Evolutionary conservation across 2,329 filamentous ascomycete species (phyloP), one percentile per base, ranked within the genome.

Genomic region (Hawksworthiomyces lignivorus): DNA sequence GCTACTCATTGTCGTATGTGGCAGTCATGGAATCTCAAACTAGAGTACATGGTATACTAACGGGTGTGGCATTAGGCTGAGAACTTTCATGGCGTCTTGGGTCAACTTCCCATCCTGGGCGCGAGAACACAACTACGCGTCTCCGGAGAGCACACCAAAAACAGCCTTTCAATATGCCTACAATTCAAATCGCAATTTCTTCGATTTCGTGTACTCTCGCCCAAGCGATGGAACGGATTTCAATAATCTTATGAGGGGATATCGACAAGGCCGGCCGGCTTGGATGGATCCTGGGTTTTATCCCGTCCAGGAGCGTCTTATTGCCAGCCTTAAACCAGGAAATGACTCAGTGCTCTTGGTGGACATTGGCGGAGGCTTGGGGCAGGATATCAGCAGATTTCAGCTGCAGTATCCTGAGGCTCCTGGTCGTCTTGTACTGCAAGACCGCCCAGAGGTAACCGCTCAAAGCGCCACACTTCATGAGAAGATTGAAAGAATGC

Each of bases 401-500:
- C 55, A 39, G 3, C 47, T 50, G 0, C 61, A 63, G 36, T 61
- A 62, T 45, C 61, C 65, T 0, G 38, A 59, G 1, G 51, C 56
- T 0, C 60, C 62, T 0, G 70, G 70, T 2, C 55, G 60, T 4
- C 51, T 74, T 3, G 52, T 75, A 1, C 54, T 75, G 0, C 69
- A 77, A 48, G 73, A 76, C 46, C 55, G 68, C 6, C 59, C 63
- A 0, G 52, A 57, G 3, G 64, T 73, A 6, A 59, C 66, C 18
- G 48, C 43, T 7, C 52, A 62, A 37, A 57, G 60, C 17, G 43
- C 14, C 4, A 46, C 55, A 3, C 49, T 64, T 0, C 54, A 59
- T 29, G 11, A 18, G 1, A 43, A 39, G 4, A 62, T 68, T 28
- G 52, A 59, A 39, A 43, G 48, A 4, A 62, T 70, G 58, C 52